Percentiles rank a stretch among this genome's conserved stretches.
phyloP scores from a whole-genome alignment of 2,329 filamentous ascomycete species.

The Fusarium foetens region DNA sequence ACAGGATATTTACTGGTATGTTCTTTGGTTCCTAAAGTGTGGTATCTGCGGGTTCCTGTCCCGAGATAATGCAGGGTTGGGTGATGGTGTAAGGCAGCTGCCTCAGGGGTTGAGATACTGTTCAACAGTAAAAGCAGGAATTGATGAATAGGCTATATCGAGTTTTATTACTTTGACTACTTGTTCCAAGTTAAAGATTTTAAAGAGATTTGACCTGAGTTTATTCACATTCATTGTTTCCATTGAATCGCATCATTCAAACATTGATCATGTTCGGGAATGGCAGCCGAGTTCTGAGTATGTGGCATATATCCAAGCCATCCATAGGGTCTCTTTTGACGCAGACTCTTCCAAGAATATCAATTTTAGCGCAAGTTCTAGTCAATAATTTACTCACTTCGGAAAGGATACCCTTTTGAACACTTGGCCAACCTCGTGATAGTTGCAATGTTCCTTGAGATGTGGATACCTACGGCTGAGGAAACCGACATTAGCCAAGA shows the following conservation, averaged over 20 bases:
- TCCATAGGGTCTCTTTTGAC: neutral
- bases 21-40: neutral
- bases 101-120: neutral
- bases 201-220: neutral
- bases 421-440: neutral
- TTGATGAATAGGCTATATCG: neutral
- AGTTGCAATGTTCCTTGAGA: neutral
- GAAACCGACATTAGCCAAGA: neutral
- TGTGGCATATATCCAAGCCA: neutral
- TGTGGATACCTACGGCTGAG: slow-evolving; percentile 7
- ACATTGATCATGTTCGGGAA: neutral
- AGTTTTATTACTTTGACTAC: neutral
- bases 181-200: neutral
- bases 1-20: neutral
- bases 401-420: neutral
- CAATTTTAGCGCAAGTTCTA: neutral
- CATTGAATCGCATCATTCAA: neutral
- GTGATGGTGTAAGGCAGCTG: slow-evolving; percentile 7
- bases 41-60: slow-evolving; percentile 3
- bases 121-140: neutral
- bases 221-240: neutral
- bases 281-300: neutral
- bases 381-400: neutral
- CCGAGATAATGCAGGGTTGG: slow-evolving; percentile 1
- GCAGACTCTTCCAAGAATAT: neutral